Percentiles rank a stretch among this genome's conserved stretches.
phyloP scores from a whole-genome alignment of 2,329 filamentous ascomycete species.

The Paraconiothyrium brasiliense region DNA sequence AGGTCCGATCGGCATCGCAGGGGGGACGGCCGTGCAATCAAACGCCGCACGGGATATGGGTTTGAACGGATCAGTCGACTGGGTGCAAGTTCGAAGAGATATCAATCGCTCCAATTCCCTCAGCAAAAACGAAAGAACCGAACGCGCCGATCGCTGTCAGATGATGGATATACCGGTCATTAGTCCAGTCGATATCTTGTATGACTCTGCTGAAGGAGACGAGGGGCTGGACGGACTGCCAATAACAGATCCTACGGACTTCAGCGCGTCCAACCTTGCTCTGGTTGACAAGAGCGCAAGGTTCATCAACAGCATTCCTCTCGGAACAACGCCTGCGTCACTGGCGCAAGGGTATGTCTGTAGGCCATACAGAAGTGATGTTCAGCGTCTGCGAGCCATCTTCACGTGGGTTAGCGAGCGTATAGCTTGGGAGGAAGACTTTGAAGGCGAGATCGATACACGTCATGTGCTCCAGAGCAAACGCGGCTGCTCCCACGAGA shows the following conservation, averaged over 20 bases:
- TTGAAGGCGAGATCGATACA: constrained; percentile 84
- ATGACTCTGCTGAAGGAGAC: constrained; percentile 85
- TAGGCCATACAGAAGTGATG: constrained; percentile 90
- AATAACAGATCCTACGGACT: constrained; percentile 84
- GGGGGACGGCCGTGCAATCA: constrained; percentile 51
- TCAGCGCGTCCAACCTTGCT: constrained; percentile 78
- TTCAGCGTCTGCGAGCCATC: constrained; percentile 90
- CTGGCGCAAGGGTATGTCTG: constrained; percentile 93
- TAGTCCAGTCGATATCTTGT: constrained; percentile 88
- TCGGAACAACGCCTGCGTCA: constrained; percentile 80
- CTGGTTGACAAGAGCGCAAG: constrained; percentile 96
- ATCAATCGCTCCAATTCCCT: constrained; percentile 95
- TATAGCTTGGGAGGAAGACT: constrained; percentile 94
- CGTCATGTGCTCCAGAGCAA: constrained; percentile 84
- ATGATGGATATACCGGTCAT: constrained; percentile 93
- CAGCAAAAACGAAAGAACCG: constrained; percentile 84
- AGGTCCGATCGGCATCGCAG: constrained; percentile 64
- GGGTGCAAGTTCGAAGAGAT: constrained; percentile 97
- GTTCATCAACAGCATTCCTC: constrained; percentile 84
- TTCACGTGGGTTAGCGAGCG: constrained; percentile 98
- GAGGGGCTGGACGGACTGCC: constrained; percentile 87
- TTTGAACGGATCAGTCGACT: constrained; percentile 73
- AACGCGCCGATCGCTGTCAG: constrained; percentile 87
- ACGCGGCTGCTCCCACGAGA: constrained; percentile 87
- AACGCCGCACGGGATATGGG: constrained; percentile 75